A percentile compares a stretch with the other conserved stretches of the same genome.
Evolutionary conservation across 352 stramenopile species (phyloP).

Genomic region (Globisporangium okanoganense): DNA sequence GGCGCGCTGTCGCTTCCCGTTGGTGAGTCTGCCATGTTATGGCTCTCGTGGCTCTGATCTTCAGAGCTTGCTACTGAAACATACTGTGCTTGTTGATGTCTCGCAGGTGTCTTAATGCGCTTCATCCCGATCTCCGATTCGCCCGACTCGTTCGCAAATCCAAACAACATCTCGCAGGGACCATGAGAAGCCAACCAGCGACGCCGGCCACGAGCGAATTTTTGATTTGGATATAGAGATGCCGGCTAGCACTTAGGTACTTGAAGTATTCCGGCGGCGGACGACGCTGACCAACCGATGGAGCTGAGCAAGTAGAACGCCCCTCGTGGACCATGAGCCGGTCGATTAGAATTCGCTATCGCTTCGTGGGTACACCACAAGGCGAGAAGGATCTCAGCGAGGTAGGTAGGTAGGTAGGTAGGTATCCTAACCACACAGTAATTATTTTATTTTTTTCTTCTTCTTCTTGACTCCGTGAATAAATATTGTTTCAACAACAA

Average conservation of each 20-base stretch:
- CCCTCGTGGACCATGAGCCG: background rate
- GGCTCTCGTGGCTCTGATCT: background rate
- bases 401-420: too few relatives aligned
- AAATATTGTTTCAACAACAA: conserved; percentile 11
- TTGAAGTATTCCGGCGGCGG: background rate
- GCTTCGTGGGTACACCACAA: background rate
- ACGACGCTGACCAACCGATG: background rate
- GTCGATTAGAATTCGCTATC: background rate
- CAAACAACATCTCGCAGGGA: conserved; percentile 61
- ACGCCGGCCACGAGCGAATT: conserved; percentile 4
- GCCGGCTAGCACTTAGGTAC: background rate
- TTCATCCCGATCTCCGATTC: conserved; percentile 70
- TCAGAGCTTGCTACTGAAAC: background rate
- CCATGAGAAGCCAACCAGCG: background rate
- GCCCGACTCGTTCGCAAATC: conserved; percentile 62
- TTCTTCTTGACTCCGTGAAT: conserved; percentile 3
- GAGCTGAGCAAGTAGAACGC: background rate
- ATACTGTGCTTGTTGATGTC: background rate
- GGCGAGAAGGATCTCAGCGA: background rate
- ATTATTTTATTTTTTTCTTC: conserved; percentile 11
- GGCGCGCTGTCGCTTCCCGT: conserved; percentile 61
- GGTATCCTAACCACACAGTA: background rate
- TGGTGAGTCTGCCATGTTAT: conserved; percentile 29
- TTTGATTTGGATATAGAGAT: conserved; percentile 13
- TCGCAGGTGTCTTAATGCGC: conserved; percentile 63